Conservation (phyloP, 208 protist species). For the Trypanosoma grayi region DNA sequence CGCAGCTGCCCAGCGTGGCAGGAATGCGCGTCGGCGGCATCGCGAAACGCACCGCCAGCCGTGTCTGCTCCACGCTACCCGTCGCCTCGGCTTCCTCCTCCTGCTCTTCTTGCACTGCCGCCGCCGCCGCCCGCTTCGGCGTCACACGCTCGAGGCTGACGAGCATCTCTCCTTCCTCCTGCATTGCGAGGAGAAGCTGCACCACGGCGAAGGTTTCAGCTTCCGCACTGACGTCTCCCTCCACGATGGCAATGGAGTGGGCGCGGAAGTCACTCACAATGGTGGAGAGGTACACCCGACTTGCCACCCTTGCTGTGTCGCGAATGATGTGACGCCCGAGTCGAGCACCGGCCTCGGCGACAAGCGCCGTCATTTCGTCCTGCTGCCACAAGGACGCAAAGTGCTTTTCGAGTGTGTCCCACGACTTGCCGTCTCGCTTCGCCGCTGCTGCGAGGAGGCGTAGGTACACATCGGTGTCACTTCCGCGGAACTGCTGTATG, state of each 20-base stretch:
- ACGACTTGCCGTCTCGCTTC: constrained; percentile 26
- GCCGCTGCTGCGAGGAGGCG: constrained; percentile 11
- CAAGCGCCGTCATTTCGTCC: constrained; percentile 12
- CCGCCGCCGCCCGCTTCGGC: background rate
- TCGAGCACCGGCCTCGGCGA: constrained; percentile 9
- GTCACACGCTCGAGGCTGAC: constrained; percentile 9
- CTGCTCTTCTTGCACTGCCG: background rate
- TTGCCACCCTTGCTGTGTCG: constrained; percentile 36
- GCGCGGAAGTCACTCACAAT: constrained; percentile 17
- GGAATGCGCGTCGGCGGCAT: constrained; percentile 16
- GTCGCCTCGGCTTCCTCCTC: background rate
- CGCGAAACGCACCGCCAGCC: constrained; percentile 3
- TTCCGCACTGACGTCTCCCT: background rate
- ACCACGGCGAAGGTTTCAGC: constrained; percentile 1
- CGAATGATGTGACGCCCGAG: constrained; percentile 38
- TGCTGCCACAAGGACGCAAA: constrained; percentile 9
- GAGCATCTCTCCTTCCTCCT: constrained; percentile 27
- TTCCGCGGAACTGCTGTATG: constrained; percentile 10
- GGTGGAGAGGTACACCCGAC: constrained; percentile 29
- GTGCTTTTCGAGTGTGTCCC: constrained; percentile 1
- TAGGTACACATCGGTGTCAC: constrained; percentile 19
- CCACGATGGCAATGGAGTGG: background rate
- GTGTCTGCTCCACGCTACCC: constrained; percentile 2
- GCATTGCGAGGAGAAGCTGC: constrained; percentile 37
- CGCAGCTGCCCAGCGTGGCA: constrained; percentile 10